Evolutionary conservation across 163 green algal genomes (phyloP).

Genomic region (Coccomyxa subellipsoidea): DNA sequence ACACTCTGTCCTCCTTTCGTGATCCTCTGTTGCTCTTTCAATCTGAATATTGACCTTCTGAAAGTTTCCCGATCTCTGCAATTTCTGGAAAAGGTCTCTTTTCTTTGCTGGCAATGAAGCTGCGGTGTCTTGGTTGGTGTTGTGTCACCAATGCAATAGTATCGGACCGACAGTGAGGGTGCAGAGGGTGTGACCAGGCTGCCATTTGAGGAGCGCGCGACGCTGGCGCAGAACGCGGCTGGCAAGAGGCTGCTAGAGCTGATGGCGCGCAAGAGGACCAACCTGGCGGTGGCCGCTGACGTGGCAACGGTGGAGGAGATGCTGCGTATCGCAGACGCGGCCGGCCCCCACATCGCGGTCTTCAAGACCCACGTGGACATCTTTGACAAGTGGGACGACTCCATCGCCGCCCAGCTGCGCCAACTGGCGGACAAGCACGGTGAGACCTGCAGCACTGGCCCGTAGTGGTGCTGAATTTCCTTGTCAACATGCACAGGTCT

Average conservation of each 20-base stretch:
- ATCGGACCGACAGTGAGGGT: neutral
- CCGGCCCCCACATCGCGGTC: slow-evolving; percentile 92
- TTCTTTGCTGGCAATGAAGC: too few relatives aligned
- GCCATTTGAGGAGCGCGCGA: slow-evolving; percentile 77
- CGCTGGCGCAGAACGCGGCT: slow-evolving; percentile 72
- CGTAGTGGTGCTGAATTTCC: neutral
- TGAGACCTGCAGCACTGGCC: slow-evolving; percentile 22
- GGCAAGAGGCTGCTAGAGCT: slow-evolving; percentile 81
- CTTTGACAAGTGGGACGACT: slow-evolving; percentile 76
- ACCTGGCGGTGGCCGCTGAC: slow-evolving; percentile 95
- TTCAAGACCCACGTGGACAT: slow-evolving; percentile 99
- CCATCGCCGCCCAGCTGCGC: slow-evolving; percentile 60
- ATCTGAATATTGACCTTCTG: too few relatives aligned
- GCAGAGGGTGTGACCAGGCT: slow-evolving; percentile 32
- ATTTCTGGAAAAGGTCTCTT: too few relatives aligned
- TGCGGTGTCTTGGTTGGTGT: too few relatives aligned
- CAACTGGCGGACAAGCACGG: slow-evolving; percentile 86
- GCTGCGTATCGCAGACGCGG: slow-evolving; percentile 82
- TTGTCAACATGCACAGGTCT: too few relatives aligned
- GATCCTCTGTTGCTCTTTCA: too few relatives aligned
- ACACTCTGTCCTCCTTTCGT: too few relatives aligned
- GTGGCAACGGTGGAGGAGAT: slow-evolving; percentile 87
- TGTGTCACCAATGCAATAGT: too few relatives aligned
- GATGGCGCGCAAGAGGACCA: slow-evolving; percentile 95
- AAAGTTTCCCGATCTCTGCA: too few relatives aligned